Evolutionary conservation across 78 protist species (phyloP).

Genomic region (Planoprotostelium fungivorum): DNA sequence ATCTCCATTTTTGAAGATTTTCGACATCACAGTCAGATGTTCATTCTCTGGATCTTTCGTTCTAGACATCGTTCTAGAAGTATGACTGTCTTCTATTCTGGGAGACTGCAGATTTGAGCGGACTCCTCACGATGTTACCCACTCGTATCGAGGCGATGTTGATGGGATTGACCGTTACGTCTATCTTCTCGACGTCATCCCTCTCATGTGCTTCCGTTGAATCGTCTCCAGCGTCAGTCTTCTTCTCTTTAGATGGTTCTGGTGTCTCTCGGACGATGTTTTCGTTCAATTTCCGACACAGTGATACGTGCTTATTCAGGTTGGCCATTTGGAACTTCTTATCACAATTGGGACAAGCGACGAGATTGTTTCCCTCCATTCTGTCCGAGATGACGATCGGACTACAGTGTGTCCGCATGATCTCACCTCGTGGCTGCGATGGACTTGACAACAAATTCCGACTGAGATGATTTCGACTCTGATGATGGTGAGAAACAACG

Average conservation of each 20-base stretch:
- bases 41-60: too few species aligned
- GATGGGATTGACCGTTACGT: not conserved
- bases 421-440: not conserved
- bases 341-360: not conserved
- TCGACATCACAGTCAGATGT: not conserved
- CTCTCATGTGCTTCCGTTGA: not conserved
- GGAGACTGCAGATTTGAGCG: not conserved
- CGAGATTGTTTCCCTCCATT: not conserved
- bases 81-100: too few species aligned
- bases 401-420: too few species aligned
- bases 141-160: not conserved
- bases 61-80: too few species aligned
- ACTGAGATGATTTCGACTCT: not conserved
- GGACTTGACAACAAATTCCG: not conserved
- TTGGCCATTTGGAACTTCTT: not conserved
- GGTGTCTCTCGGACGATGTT: too few species aligned
- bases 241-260: not conserved
- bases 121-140: not conserved
- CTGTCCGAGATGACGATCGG: not conserved
- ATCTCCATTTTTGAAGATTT: not conserved
- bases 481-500: not conserved
- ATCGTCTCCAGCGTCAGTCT: not conserved
- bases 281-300: not conserved
- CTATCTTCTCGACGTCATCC: not conserved
- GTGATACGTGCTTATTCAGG: not conserved